A percentile compares a stretch with the other conserved stretches of the same genome.
phyloP scores from a whole-genome alignment of 2,329 filamentous ascomycete genomes.

The Rosellinia necatrix region DNA sequence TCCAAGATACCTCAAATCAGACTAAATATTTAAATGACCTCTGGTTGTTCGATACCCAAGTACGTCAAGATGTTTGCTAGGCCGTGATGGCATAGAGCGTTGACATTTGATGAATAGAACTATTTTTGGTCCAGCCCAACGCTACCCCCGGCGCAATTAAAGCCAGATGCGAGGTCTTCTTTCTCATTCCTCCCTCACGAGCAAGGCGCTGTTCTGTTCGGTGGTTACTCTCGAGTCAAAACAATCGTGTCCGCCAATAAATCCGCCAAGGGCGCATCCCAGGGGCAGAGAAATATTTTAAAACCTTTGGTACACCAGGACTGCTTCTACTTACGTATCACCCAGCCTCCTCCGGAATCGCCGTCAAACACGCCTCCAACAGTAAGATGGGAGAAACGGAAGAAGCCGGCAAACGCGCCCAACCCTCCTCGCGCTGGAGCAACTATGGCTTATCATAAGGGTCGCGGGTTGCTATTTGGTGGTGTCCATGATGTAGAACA shows the following conservation, averaged over 20 bases:
- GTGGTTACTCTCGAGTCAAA: constrained; percentile 93
- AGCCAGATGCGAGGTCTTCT: constrained; percentile 88
- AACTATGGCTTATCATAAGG: constrained; percentile 94
- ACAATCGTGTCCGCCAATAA: constrained; percentile 65
- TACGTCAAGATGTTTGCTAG: constrained; percentile 10
- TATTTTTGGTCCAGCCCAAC: constrained; percentile 82
- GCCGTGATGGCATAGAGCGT: not conserved
- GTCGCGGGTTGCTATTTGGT: constrained; percentile 89
- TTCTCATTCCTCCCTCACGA: constrained; percentile 94
- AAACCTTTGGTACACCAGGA: constrained; percentile 93
- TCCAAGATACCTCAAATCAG: constrained; percentile 94
- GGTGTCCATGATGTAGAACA: constrained; percentile 93
- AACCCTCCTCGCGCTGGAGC: constrained; percentile 83
- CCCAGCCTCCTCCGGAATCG: constrained; percentile 70
- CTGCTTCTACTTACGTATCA: constrained; percentile 88
- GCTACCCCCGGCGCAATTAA: constrained; percentile 77
- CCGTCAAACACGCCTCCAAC: constrained; percentile 67
- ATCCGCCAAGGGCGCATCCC: constrained; percentile 64
- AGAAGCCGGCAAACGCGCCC: constrained; percentile 88
- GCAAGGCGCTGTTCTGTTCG: constrained; percentile 84
- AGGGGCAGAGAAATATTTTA: constrained; percentile 71
- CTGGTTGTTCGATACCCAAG: constrained; percentile 88
- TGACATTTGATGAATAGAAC: constrained; percentile 52
- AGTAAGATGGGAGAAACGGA: constrained; percentile 89
- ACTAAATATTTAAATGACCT: constrained; percentile 93